Base-by-base conservation (phyloP, 1,284 basidiomycete genomes). In the Fomitopsis schrenkii region DNA sequence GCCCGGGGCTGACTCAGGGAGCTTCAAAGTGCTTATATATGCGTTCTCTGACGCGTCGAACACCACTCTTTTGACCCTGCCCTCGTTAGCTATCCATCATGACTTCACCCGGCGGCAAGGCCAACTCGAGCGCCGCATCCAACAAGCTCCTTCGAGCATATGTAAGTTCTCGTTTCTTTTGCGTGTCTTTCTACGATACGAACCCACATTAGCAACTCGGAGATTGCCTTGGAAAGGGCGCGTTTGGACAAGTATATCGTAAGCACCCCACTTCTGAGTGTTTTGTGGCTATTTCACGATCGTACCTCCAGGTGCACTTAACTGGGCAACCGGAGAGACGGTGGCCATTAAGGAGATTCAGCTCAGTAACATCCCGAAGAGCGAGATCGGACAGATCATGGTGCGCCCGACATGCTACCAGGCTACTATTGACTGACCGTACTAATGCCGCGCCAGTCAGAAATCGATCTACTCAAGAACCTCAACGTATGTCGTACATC, bases 381-480 rank as follows among this genome's bases (percentile, higher is more conserved):
- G 88, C 55, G 94, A 97, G 72, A 84, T 98, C 57, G 91, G 93
- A 22, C 95, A 98, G 76, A 98, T 99, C 72, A 98, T 98, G 97
- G 94, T 93, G 70, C 68, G 86, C 79, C 42, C 57, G 3, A 35
- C 17, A 8, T 36, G 9, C 22, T 55, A 17, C 15, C n/a, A 15
- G 10, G n/a, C 2, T 10, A 19, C 4, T 14, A 22, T 14, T 10
- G 5, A 19, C n/a, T 3, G 14, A 40, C 15, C 35, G 30, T 53
- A 8, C 52, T 44, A 41, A 57, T 10, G 15, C 56, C 38, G 40
- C 58, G 57, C 33, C 70, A 96, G 94, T 94, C 92, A 64, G 97
- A 99, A 79, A 99, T 99, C 69, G 94, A 98, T 75, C 79, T 99
- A 62, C 85, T 99, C 68, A 98, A 98, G 84, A 98, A 97, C 74